phyloP scores from a whole-genome alignment of 768 basidiomycete species.

The Mycena crocata region DNA sequence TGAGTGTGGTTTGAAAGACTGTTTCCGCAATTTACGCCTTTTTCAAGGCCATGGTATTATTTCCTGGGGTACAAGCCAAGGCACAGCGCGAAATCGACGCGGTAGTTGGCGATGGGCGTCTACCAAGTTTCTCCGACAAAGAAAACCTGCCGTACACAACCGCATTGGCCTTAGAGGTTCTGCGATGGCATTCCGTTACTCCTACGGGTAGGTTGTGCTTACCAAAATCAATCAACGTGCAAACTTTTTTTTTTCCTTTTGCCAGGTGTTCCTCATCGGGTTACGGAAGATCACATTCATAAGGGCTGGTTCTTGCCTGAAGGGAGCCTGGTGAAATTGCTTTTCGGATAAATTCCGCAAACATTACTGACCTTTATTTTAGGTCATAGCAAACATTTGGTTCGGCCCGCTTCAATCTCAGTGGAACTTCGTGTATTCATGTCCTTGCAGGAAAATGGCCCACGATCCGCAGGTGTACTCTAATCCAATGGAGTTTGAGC shows the following conservation, averaged over 20 bases:
- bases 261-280: conserved; percentile 53
- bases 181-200: conserved; percentile 49
- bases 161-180: conserved; percentile 51
- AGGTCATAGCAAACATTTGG: conserved; percentile 50
- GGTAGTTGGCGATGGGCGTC: conserved; percentile 52
- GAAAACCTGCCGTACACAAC: conserved; percentile 54
- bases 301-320: conserved; percentile 59
- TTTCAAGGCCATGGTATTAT: conserved; percentile 53
- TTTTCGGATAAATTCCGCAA: neutral
- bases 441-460: conserved; percentile 49
- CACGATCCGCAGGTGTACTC: conserved; percentile 56
- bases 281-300: conserved; percentile 56
- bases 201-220: conserved; percentile 52
- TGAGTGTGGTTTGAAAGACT: conserved; percentile 41
- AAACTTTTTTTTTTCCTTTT: too few species aligned
- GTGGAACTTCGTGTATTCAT: neutral
- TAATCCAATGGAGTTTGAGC: conserved; percentile 58
- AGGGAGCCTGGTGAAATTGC: conserved; percentile 37
- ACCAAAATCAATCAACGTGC: too few species aligned
- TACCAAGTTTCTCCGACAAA: conserved; percentile 53
- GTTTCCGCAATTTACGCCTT: conserved; percentile 51
- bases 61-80: conserved; percentile 51
- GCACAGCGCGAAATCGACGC: conserved; percentile 56
- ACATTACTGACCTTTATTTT: neutral
- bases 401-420: conserved; percentile 10